Evolutionary conservation across 306 rosid genomes (phyloP).

Genomic region (Hippophae rhamnoides): DNA sequence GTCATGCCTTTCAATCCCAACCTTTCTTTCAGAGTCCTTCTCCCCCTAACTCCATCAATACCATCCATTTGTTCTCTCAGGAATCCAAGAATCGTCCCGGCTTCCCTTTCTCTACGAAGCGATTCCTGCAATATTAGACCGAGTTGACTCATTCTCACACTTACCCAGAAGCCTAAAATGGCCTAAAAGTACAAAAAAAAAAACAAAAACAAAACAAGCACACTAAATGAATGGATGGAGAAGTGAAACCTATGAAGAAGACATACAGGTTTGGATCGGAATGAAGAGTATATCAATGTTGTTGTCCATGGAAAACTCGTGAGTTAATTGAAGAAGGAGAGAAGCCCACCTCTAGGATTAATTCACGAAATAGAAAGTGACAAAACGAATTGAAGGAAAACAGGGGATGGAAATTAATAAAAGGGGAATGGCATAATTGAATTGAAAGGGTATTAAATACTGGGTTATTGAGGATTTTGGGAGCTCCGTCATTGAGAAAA

Average conservation of each 20-base stretch:
- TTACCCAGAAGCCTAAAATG: background rate
- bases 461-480: conserved; percentile 11
- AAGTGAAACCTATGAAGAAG: background rate
- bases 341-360: conserved; percentile 30
- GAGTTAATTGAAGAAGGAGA: conserved; percentile 33
- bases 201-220: background rate
- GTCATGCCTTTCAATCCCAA: conserved; percentile 60
- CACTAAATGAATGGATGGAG: background rate
- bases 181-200: background rate
- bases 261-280: conserved; percentile 24
- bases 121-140: conserved; percentile 67
- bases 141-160: conserved; percentile 62
- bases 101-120: conserved; percentile 38
- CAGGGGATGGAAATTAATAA: conserved; percentile 12
- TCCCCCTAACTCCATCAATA: conserved; percentile 29
- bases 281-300: background rate
- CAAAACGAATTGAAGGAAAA: background rate
- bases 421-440: background rate
- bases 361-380: conserved; percentile 6
- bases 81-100: conserved; percentile 60
- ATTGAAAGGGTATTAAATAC: conserved; percentile 1
- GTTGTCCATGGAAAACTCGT: conserved; percentile 50
- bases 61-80: conserved; percentile 67
- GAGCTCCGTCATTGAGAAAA: conserved; percentile 16
- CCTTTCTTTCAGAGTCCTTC: conserved; percentile 66